phyloP scores from a whole-genome alignment of 306 rosid species.

The Quercus wislizeni region DNA sequence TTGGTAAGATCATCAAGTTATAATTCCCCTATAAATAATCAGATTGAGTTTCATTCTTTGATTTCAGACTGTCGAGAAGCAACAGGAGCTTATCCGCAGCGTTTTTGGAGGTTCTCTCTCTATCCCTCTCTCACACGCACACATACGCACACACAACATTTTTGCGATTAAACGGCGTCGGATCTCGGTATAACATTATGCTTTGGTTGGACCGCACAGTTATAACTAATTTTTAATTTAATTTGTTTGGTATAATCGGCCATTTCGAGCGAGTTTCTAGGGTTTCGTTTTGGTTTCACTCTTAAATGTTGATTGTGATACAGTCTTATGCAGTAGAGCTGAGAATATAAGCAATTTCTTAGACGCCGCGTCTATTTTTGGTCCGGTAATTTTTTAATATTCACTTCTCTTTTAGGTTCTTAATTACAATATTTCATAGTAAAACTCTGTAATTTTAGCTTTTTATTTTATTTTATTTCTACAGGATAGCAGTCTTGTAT shows the following conservation, averaged over 20 bases:
- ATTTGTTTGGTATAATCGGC: neutral
- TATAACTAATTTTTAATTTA: neutral
- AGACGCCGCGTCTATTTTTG: slow-evolving; percentile 78
- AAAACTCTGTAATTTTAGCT: neutral
- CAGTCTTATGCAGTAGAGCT: slow-evolving; percentile 86
- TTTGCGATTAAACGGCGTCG: neutral
- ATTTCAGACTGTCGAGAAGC: slow-evolving; percentile 79
- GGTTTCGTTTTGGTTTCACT: neutral
- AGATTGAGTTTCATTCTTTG: slow-evolving; percentile 25
- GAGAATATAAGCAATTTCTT: slow-evolving; percentile 88
- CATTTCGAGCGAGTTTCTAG: neutral
- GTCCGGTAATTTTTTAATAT: slow-evolving; percentile 48
- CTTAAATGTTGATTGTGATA: slow-evolving; percentile 5
- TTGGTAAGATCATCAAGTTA: neutral
- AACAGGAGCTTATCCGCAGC: slow-evolving; percentile 82
- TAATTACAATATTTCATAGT: neutral
- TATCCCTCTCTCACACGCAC: neutral
- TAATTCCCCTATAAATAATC: slow-evolving; percentile 2
- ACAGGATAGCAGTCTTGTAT: slow-evolving; percentile 87
- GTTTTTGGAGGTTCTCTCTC: slow-evolving; percentile 68
- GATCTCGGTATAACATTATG: neutral
- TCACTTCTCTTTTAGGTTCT: neutral
- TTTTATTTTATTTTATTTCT: slow-evolving; percentile 4
- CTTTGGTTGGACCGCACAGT: neutral
- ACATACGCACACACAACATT: neutral